Evolutionary conservation across 73 alveolate species (phyloP), one percentile per base, ranked within the genome.

Genomic region (Paramecium primaurelia): DNA sequence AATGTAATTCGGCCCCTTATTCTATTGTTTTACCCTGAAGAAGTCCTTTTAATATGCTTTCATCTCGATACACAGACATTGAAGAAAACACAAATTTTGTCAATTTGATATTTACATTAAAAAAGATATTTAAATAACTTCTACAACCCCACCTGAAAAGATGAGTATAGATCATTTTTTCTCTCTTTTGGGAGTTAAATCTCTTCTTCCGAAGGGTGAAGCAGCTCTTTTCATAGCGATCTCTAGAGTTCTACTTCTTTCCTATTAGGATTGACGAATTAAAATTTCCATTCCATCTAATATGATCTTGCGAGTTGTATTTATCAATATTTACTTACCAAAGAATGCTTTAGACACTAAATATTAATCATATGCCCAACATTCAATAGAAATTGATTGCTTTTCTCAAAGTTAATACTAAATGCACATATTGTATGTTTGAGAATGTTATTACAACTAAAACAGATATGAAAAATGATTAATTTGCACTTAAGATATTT

Each of bases 81-180:
- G 58, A 16, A 34, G 59, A 34, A 37, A 30, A 73, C 59, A 37
- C 59, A 73, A 73, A 73, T 37, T 73, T 73, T 73, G 87, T 20
- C 87, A 59, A 73, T 73, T 73, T 73, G 87, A 73, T 73, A 73
- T 73, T 73, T 73, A 73, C 87, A 73, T 73, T 73, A 73, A 73
- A 73, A 73, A 73, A 73, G 87, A 73, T 73, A 73, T 73, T 73
- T 68, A 73, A 73, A 73, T 73, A 34, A 73, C 87, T 30, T 37
- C 25, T 40, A 73, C 87, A 73, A 73, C 87, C 87, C 59, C 54
- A 14, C 64, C 59, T 37, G 30, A 30, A 73, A 22, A 73, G 37
- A 34, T 32, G 28, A 64, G 84, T 64, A 28, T 32, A 28, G 47
- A 64, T 73, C 87, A 73, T 73, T 40, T 40, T 44, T 38, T 38